These are phyloP conservation scores for Kodamaea jinghongensis DNA, from an alignment of 805 yeast species.

Conservation along the genomic window DNA sequence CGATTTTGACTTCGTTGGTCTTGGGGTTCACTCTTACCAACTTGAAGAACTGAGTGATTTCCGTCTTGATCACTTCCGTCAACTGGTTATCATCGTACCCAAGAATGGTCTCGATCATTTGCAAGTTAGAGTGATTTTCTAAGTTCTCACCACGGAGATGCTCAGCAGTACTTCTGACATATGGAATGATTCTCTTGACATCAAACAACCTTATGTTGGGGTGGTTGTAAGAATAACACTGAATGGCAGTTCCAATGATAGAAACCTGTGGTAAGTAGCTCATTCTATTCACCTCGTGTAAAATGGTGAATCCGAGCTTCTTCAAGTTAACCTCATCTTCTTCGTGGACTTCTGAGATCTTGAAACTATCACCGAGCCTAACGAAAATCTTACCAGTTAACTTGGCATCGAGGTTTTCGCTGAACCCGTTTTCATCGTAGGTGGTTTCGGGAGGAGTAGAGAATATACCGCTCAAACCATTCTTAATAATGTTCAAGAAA, in stretches of 20 bases:
- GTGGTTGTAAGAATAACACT: constrained; percentile 29
- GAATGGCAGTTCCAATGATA: constrained; percentile 44
- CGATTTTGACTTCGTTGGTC: constrained; percentile 30
- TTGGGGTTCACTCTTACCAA: constrained; percentile 22
- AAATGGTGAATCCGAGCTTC: constrained; percentile 51
- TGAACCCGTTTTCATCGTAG: constrained; percentile 22
- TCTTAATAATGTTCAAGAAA: constrained; percentile 34
- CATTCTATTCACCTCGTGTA: constrained; percentile 50
- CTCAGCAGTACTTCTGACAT: constrained; percentile 23
- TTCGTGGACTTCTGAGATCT: constrained; percentile 18
- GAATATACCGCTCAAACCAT: constrained; percentile 33
- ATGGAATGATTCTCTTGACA: constrained; percentile 28
- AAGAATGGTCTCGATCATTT: constrained; percentile 19
- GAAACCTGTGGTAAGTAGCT: constrained; percentile 54
- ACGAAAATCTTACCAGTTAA: constrained; percentile 39
- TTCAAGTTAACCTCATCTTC: constrained; percentile 34
- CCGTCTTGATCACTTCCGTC: constrained; percentile 21
- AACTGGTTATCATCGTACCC: constrained; percentile 22
- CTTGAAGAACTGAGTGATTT: constrained; percentile 28
- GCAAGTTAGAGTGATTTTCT: constrained; percentile 20
- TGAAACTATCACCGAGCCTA: constrained; percentile 33
- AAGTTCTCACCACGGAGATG: constrained; percentile 21
- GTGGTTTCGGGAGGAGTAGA: constrained; percentile 12
- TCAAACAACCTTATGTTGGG: constrained; percentile 14
- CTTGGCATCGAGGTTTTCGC: constrained; percentile 24